Conservation (phyloP, 768 basidiomycete genomes). For the Agrocybe pediades region DNA sequence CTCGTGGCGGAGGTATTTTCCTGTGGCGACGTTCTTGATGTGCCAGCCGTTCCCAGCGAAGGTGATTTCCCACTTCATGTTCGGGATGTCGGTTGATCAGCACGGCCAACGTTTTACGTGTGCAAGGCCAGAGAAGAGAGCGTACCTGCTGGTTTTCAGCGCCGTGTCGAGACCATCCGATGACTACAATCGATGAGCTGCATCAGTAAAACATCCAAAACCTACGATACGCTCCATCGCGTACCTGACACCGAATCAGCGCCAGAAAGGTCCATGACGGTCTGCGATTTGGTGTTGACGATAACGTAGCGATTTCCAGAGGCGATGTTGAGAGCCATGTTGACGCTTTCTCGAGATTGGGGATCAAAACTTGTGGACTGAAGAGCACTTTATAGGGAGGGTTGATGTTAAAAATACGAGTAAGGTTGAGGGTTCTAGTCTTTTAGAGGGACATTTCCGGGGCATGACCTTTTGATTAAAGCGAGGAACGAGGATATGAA, state of each 20-base stretch:
- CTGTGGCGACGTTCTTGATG: constrained; percentile 32
- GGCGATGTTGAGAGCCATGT: not conserved
- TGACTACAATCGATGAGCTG: constrained; percentile 27
- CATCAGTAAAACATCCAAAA: constrained; percentile 10
- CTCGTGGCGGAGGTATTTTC: constrained; percentile 31
- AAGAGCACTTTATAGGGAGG: too few relatives aligned
- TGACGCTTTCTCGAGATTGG: too few relatives aligned
- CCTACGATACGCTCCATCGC: constrained; percentile 4
- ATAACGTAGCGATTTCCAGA: constrained; percentile 28
- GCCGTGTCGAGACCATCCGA: constrained; percentile 37
- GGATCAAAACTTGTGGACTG: too few relatives aligned
- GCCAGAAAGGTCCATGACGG: constrained; percentile 47
- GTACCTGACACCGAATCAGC: constrained; percentile 35
- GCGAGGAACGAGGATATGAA: too few relatives aligned
- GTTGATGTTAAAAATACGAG: too few relatives aligned
- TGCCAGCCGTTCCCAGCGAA: constrained; percentile 19
- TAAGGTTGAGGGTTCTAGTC: too few relatives aligned
- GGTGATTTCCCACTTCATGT: constrained; percentile 13
- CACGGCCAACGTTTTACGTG: not conserved
- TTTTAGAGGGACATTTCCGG: too few relatives aligned
- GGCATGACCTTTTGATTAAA: too few relatives aligned
- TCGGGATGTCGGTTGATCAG: constrained; percentile 8
- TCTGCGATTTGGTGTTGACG: constrained; percentile 39
- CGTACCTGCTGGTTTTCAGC: constrained; percentile 46
- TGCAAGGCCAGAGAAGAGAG: not conserved